Percentiles rank a stretch among this genome's conserved stretches.
Evolutionary conservation across 148 eudicot species (phyloP).

Genomic region (Rhododendron kiyosumense): DNA sequence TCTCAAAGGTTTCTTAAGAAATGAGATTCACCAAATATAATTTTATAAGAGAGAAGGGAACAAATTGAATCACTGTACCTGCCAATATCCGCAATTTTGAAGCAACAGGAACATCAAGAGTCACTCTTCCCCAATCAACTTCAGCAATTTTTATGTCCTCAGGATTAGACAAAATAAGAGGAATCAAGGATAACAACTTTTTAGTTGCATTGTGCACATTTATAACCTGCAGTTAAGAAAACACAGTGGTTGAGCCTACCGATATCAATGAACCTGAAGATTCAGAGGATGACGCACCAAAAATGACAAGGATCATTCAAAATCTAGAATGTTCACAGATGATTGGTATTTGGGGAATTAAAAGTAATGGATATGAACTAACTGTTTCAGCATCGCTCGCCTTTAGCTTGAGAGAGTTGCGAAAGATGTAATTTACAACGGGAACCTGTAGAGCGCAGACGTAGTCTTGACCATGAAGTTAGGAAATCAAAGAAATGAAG

Average conservation of each 20-base stretch:
- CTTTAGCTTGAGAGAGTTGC: constrained; percentile 78
- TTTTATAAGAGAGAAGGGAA: background rate
- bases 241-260: background rate
- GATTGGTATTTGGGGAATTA: background rate
- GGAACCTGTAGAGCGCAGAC: constrained; percentile 43
- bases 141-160: constrained; percentile 46
- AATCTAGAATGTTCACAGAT: background rate
- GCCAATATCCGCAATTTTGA: constrained; percentile 49
- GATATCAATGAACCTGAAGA: background rate
- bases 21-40: background rate
- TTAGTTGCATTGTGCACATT: constrained; percentile 55
- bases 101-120: constrained; percentile 53
- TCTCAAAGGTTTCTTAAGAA: background rate
- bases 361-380: constrained; percentile 18
- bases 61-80: constrained; percentile 30
- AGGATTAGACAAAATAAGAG: constrained; percentile 41
- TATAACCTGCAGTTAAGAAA: constrained; percentile 48
- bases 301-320: background rate
- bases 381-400: constrained; percentile 86
- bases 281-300: background rate
- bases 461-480: background rate
- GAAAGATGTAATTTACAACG: constrained; percentile 62
- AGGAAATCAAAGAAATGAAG: background rate
- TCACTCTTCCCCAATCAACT: constrained; percentile 38
- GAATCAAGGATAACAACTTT: constrained; percentile 59